phyloP scores from a whole-genome alignment of 2,329 filamentous ascomycete genomes.

The Penicillium sclerotiorum region DNA sequence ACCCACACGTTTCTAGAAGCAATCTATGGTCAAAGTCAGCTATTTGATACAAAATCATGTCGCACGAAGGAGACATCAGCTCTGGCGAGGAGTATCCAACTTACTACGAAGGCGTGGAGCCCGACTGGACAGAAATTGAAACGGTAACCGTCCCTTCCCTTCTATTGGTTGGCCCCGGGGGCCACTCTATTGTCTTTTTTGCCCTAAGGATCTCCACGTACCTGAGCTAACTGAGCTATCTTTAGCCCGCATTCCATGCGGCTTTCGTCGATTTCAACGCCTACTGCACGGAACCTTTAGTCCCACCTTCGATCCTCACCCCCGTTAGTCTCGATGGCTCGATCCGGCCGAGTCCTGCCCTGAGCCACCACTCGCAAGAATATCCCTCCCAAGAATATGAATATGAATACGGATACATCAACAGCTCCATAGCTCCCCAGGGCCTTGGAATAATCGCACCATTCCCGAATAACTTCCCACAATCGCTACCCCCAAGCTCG shows the following conservation, averaged over 20 bases:
- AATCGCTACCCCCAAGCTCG: conserved; percentile 24
- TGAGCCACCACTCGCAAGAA: conserved; percentile 39
- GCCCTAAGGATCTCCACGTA: no score
- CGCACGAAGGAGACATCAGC: conserved; percentile 25
- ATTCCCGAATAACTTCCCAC: conserved; percentile 35
- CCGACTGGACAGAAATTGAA: conserved; percentile 33
- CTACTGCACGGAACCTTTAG: conserved; percentile 36
- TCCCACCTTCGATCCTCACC: conserved; percentile 36
- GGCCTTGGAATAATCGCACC: conserved; percentile 43
- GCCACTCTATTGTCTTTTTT: neutral
- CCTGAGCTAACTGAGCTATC: conserved; percentile 4
- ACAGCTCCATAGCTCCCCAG: conserved; percentile 32
- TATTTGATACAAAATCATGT: conserved; percentile 28
- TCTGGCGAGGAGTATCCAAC: conserved; percentile 30
- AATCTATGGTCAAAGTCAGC: conserved; percentile 30
- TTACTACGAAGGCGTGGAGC: conserved; percentile 31
- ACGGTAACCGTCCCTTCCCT: conserved; percentile 30
- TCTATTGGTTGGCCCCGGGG: conserved; percentile 5
- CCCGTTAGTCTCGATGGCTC: conserved; percentile 44
- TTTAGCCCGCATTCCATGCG: conserved; percentile 16
- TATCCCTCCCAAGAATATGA: conserved; percentile 33
- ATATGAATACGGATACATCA: conserved; percentile 37
- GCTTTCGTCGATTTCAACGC: conserved; percentile 31
- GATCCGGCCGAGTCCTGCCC: conserved; percentile 38
- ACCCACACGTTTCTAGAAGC: conserved; percentile 8